Evolutionary conservation across 306 rosid species (phyloP), one percentile per base, ranked within the genome.

Genomic region (Oemleria cerasiformis): DNA sequence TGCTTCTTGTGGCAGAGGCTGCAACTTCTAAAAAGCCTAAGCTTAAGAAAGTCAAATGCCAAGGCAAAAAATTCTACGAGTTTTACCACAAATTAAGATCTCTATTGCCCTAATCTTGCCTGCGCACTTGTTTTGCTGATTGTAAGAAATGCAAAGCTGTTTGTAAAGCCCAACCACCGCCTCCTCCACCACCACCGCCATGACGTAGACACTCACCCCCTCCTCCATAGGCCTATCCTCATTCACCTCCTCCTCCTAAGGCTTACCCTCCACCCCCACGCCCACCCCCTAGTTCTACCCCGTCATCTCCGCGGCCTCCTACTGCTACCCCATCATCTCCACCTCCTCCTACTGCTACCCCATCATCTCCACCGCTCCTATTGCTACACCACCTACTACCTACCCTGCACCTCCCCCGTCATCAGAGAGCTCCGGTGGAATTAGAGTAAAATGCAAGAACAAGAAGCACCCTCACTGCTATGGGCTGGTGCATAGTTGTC

Each of bases 31-130:
- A 25, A 25, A 25, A 41, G 2, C 45, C 45, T 0, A 80, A 77
- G 76, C 57, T 74, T 9, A 84, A 80, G 78, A 80, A 80, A 80
- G 83, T 84, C 23, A 77, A 67, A 48, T 77, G 87, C 60, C n/a
- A 80, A 44, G 85, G 80, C 76, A 80, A 75, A 64, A 66, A 65
- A 34, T 77, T 34, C 45, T 25, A 48, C 4, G 19, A 55, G n/a
- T 84, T 83, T 64, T 71, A 80, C 80, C 72, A 84, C 21, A 50
- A n/a, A n/a, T n/a, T n/a, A 72, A 17, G 36, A 66, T 1, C 53
- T 60, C 16, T 67, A 16, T 13, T 84, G 88, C 43, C 88, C 85
- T 0, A 23, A 19, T 20, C 68, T 4, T 84, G 88, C 67, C 83
- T 34, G 21, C 78, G 76, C 5, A 67, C 68, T 30, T 77, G 88